Percentiles rank a stretch among this genome's conserved stretches.
Conservation (phyloP, 2,329 filamentous ascomycete genomes). For the Monilinia vaccinii-corymbosi region DNA sequence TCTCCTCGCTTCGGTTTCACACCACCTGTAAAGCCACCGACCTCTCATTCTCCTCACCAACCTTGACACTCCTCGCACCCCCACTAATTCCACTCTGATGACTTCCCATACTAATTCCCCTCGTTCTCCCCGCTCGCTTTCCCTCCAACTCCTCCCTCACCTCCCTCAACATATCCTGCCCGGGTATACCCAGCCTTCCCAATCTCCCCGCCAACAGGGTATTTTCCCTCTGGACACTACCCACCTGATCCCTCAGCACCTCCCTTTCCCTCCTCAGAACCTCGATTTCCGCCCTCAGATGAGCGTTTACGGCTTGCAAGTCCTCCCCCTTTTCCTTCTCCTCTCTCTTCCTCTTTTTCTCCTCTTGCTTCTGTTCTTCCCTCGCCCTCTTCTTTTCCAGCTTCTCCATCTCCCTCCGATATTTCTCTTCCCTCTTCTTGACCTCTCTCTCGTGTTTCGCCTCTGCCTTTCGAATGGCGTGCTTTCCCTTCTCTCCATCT, state of each 20-base stretch:
- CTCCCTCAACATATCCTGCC: constrained; percentile 25
- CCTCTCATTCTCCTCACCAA: not conserved
- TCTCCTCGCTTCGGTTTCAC: not conserved
- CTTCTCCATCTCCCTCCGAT: constrained; percentile 53
- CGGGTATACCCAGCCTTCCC: constrained; percentile 34
- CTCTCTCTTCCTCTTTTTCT: constrained; percentile 39
- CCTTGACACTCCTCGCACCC: not conserved
- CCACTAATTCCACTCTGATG: not conserved
- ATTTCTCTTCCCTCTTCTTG: constrained; percentile 58
- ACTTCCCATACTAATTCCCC: constrained; percentile 21
- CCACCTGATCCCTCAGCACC: constrained; percentile 44
- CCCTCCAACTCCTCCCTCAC: constrained; percentile 17
- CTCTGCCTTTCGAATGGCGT: constrained; percentile 45
- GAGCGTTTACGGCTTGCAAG: constrained; percentile 35
- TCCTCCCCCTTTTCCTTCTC: constrained; percentile 49
- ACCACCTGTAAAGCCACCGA: not conserved
- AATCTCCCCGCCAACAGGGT: constrained; percentile 47
- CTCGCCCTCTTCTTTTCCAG: constrained; percentile 53
- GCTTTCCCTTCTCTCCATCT: constrained; percentile 42
- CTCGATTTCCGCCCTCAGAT: constrained; percentile 42
- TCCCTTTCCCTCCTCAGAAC: constrained; percentile 47
- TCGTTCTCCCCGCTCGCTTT: constrained; percentile 13
- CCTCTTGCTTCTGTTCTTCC: constrained; percentile 52
- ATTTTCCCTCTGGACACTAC: constrained; percentile 51
- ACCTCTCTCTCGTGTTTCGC: constrained; percentile 56